Conservation (phyloP, 179 eudicot genomes). For the Silene vulgaris region DNA sequence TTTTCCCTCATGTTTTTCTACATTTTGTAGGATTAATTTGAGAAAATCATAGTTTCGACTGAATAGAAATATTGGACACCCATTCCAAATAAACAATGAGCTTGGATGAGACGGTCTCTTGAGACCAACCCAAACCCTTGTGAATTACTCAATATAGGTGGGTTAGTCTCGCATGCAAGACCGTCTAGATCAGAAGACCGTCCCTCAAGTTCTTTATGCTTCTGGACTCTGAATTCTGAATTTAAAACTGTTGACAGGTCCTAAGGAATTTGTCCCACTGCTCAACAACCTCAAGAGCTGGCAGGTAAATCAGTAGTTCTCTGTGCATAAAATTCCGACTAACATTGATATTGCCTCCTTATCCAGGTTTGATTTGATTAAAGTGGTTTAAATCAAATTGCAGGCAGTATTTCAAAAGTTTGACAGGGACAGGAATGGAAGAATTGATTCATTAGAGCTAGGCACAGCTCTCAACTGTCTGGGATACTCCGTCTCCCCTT, state of each 20-base stretch:
- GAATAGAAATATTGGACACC: no score
- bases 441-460: slow-evolving; percentile 53
- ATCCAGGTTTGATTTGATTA: neutral
- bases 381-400: neutral
- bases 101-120: neutral
- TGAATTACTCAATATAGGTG: neutral
- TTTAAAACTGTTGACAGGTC: slow-evolving; percentile 39
- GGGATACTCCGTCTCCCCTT: slow-evolving; percentile 60
- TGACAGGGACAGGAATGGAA: slow-evolving; percentile 74
- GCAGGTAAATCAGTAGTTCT: slow-evolving; percentile 46
- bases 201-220: neutral
- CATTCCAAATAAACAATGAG: neutral
- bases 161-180: neutral
- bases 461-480: slow-evolving; percentile 55
- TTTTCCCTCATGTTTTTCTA: no score
- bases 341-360: neutral
- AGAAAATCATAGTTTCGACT: no score
- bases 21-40: no score
- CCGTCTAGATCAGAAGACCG: no score
- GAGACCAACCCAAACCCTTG: neutral
- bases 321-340: neutral
- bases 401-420: slow-evolving; percentile 64
- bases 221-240: neutral
- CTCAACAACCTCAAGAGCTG: slow-evolving; percentile 65
- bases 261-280: slow-evolving; percentile 69